A percentile compares a stretch with the other conserved stretches of the same genome.
Evolutionary conservation across 345 rosid species (phyloP).

Genomic region (Gossypium anomalum): DNA sequence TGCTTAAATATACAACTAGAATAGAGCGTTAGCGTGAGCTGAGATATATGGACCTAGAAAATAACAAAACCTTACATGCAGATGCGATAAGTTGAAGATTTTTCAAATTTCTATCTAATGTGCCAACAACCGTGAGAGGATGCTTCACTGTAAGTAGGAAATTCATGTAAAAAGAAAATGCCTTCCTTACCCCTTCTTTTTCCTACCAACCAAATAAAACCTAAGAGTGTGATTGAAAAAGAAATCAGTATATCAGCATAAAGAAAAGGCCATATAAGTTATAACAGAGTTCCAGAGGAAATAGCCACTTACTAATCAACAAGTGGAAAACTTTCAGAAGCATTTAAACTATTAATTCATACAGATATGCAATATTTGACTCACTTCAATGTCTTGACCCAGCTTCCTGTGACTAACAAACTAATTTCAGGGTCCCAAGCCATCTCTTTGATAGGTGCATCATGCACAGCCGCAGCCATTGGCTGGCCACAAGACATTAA

Average conservation of each 20-base stretch:
- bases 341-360: neutral
- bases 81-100: slow-evolving; percentile 73
- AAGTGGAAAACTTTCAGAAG: neutral
- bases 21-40: neutral
- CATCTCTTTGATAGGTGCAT: slow-evolving; percentile 68
- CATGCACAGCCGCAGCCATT: slow-evolving; percentile 85
- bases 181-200: no score
- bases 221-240: neutral
- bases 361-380: neutral
- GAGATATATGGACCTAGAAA: neutral
- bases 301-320: neutral
- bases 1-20: neutral
- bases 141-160: slow-evolving; percentile 52
- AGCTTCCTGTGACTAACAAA: slow-evolving; percentile 78
- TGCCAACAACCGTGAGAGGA: slow-evolving; percentile 92
- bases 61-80: slow-evolving; percentile 52
- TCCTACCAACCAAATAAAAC: no score
- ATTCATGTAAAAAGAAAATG: no score
- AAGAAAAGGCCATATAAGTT: neutral
- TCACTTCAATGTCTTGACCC: slow-evolving; percentile 90
- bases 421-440: slow-evolving; percentile 95
- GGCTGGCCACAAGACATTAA: slow-evolving; percentile 76
- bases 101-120: slow-evolving; percentile 82
- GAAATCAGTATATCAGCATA: neutral
- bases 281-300: neutral